Evolutionary conservation across 306 rosid species (phyloP), one percentile per base, ranked within the genome.

Genomic region (Lathyrus oleraceus): DNA sequence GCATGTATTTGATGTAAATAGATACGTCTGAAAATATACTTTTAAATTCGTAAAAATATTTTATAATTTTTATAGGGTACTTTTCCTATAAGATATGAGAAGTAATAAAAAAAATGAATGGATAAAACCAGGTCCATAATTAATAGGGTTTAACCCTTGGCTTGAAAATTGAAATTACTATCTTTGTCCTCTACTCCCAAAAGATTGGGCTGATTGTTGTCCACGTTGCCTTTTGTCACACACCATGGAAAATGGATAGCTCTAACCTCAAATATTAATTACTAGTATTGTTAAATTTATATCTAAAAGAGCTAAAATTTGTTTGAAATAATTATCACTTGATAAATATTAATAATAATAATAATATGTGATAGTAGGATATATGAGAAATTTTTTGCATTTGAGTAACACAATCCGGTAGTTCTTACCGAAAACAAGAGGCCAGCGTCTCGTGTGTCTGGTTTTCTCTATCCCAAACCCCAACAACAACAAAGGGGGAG

Each of bases 391-490:
- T 4, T 4, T 47, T 17, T 49, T 20, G 6, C 8, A 20, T 4
- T 53, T 62, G 67, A 51, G 56, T 8, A 10, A 69, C 85, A 51
- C 70, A 54, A 74, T 74, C 78, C 32, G 10, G 10, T 54, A 56
- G 65, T 56, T 58, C 76, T 77, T 59, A 72, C 78, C 69, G 70
- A 72, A 66, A 78, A 71, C 64, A 57, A 23, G 82, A 71, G 82
- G 81, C 77, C 65, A 78, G 58, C 59, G 71, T 57, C 69, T 73
- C 27, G 8, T 2, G 74, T 16, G 56, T 25, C 44, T 58, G 61
- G 66, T 25, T 61, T 61, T 77, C 65, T 77, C 58, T 71, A 82
- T 88, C 91, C 72, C 25, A 71, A 75, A 59, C 70, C 11, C 72
- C 68, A 8, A 43, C 15, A 49, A 17, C 23, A 58, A 65, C 39